phyloP scores from a whole-genome alignment of 176 grass and related monocot species.

The Dactylis glomerata region DNA sequence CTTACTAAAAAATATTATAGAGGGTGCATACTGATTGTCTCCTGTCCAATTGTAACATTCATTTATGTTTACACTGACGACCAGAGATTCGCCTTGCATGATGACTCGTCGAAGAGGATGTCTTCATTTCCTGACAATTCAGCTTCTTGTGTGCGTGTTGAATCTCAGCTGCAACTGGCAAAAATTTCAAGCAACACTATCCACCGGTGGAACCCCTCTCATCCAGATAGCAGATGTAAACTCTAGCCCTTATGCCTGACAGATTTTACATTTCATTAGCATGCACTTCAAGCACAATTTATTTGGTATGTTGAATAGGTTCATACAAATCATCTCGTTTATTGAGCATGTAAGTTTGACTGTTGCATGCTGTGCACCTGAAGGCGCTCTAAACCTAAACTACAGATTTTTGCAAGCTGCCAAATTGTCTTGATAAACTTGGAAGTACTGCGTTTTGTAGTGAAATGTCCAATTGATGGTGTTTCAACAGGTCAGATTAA shows the following conservation, averaged over 20 bases:
- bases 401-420: background rate
- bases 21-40: background rate
- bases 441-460: background rate
- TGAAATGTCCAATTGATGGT: background rate
- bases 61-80: constrained; percentile 2
- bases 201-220: constrained; percentile 47
- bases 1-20: background rate
- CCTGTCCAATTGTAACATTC: constrained; percentile 17
- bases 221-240: constrained; percentile 54
- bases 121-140: constrained; percentile 37
- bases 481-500: constrained; percentile 55
- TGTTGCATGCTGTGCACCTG: constrained; percentile 3
- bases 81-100: constrained; percentile 61
- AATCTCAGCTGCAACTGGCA: constrained; percentile 83
- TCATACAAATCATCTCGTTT: background rate
- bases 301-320: background rate
- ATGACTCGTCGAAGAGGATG: constrained; percentile 60
- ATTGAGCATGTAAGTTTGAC: background rate
- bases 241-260: background rate
- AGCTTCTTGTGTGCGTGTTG: constrained; percentile 43
- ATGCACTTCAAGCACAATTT: background rate
- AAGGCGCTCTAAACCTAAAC: background rate
- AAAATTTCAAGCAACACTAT: constrained; percentile 29
- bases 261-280: constrained; percentile 7
- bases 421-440: constrained; percentile 10